Conservation (phyloP, 2,329 filamentous ascomycete genomes). For the Cladosporium oxysporum region DNA sequence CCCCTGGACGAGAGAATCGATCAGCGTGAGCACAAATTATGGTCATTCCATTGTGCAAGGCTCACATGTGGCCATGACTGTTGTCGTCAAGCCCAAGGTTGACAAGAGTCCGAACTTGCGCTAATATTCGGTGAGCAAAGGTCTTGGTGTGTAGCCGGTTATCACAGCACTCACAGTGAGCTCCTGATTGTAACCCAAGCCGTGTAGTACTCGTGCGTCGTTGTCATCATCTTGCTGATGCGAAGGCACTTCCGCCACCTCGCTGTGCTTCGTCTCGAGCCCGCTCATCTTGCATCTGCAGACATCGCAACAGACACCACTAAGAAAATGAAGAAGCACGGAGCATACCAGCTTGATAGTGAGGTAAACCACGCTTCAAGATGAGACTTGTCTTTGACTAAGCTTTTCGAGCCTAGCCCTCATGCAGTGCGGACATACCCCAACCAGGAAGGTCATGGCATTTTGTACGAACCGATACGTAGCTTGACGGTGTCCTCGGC, state of each 20-base stretch:
- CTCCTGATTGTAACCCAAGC: background rate
- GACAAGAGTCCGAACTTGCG: background rate
- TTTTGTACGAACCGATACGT: too few species aligned
- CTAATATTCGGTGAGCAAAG: background rate
- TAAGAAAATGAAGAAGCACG: too few species aligned
- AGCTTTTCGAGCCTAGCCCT: too few species aligned
- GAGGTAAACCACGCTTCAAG: too few species aligned
- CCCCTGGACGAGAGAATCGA: background rate
- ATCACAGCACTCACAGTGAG: background rate
- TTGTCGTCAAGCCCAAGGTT: background rate
- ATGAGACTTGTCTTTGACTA: too few species aligned
- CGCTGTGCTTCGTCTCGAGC: background rate
- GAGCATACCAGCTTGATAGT: background rate
- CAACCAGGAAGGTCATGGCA: too few species aligned
- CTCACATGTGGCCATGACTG: conserved; percentile 7
- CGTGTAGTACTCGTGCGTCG: background rate
- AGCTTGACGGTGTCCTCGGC: too few species aligned
- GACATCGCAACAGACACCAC: too few species aligned
- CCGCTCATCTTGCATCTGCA: background rate
- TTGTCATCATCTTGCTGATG: background rate
- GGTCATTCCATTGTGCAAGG: background rate
- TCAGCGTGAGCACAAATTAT: background rate
- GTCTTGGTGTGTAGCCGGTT: background rate
- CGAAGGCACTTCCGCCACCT: background rate
- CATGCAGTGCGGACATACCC: too few species aligned